Base-by-base conservation (phyloP, 179 eudicot genomes). In the Kewa caespitosa region DNA sequence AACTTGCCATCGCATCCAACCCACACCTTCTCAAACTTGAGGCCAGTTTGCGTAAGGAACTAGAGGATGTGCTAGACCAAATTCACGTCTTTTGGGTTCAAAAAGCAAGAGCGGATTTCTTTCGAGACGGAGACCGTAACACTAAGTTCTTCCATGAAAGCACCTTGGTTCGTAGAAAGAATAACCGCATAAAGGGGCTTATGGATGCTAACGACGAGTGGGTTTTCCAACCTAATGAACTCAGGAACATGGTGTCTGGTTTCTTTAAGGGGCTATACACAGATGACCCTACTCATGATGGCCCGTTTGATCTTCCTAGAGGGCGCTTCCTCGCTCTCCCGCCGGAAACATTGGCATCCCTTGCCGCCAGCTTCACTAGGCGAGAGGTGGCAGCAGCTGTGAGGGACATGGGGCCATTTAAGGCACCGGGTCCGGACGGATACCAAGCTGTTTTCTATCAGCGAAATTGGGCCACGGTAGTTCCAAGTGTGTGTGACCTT, bases 361-460 rank as follows among this genome's bases (percentile, higher is more conserved):
- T 74, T 0, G n/a, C n/a, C 10, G 20, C 1, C 10, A n/a, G 0
- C 37, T 74, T 10, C 23, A 1, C 31, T 1, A 3, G 1, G 28
- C n/a, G 2, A 2, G 76, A 74, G 0, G n/a, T 64, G 3, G 48
- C 33, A 8, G 12, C 8, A 0, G 46, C 27, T 0, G 4, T 74
- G 0, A 20, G 43, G 1, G 2, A 15, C 14, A 62, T 74, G 61
- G 33, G 32, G 0, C 15, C 77, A 0, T 31, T 61, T 0, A 74
- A 74, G 4, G 77, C 77, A 0, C 61, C 61, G 6, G 70, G 77
- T 0, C 77, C 77, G 0, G 60, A 74, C 25, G 77, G 69, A 0
- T 74, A 61, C 43, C 69, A 74, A n/a, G 77, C 77, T 2, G 12
- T 63, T 1, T 63, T 74, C 17, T 74, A 30, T 9, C 60, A 74